phyloP scores from a whole-genome alignment of 768 basidiomycete genomes.

The Gymnopilus dilepis region DNA sequence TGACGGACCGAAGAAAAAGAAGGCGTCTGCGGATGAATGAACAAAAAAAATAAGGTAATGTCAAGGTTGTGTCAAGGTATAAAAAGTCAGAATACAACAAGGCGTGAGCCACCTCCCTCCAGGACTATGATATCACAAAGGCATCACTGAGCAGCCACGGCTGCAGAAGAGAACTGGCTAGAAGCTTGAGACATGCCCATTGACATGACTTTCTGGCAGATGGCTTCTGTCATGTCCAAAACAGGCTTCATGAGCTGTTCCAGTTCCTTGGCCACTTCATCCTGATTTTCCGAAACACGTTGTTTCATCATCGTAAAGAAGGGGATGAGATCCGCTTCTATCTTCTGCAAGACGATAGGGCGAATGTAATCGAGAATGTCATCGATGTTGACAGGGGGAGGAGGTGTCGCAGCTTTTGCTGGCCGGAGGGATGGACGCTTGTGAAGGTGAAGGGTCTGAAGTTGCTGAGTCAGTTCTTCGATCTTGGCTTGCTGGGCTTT shows the following conservation, averaged over 20 bases:
- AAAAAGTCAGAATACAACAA: neutral
- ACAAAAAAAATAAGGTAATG: neutral
- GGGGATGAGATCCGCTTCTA: constrained; percentile 29
- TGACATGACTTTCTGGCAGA: constrained; percentile 30
- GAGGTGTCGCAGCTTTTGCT: constrained; percentile 16
- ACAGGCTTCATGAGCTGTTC: constrained; percentile 35
- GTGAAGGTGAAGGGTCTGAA: constrained; percentile 29
- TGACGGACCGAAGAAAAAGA: neutral
- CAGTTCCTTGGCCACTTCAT: constrained; percentile 31
- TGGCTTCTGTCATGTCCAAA: constrained; percentile 34
- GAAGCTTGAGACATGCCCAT: neutral
- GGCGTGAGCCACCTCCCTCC: neutral
- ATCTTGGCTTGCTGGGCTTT: constrained; percentile 28
- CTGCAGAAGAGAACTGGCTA: neutral
- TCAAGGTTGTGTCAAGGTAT: neutral
- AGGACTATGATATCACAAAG: neutral
- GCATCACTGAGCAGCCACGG: neutral
- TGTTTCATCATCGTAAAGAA: constrained; percentile 31
- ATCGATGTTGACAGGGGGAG: constrained; percentile 20
- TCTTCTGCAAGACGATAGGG: constrained; percentile 26
- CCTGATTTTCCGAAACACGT: constrained; percentile 28
- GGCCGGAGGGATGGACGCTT: constrained; percentile 15
- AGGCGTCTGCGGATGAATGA: neutral
- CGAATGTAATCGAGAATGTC: constrained; percentile 23
- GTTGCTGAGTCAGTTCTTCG: constrained; percentile 27